Base-by-base conservation (phyloP, 352 stramenopile genomes). In the Phytopythium oedochilum region DNA sequence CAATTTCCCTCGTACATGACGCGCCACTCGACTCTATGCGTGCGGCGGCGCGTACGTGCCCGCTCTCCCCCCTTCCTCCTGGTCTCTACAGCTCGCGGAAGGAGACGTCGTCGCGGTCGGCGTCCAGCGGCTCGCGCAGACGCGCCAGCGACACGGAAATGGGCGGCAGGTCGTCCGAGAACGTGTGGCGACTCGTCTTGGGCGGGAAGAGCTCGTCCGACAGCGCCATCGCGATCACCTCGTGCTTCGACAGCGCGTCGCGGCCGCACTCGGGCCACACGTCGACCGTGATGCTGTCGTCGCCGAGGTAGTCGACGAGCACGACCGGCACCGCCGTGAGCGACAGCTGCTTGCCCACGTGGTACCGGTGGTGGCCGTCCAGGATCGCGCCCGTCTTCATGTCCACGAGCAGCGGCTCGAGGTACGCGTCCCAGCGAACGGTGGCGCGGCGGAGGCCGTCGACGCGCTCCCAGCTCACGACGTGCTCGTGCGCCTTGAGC, bases 401-500 rank as follows among this genome's bases (percentile, higher is more conserved):
- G 48, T 94, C 85, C 32, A 92, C 82, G 22, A 94, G 80, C 31
- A 94, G 49, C 20, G 85, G 85, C 59, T 94, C 83, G n/a, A 92
- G 59, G 63, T 94, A 94, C 18, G 85, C 82, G 57, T 86, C 64
- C 85, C 85, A 94, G 34, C 70, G 71, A 40, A 88, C 63, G 12
- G 85, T 94, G 2, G 85, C 82, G 25, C 75, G 83, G 1, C 81
- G 82, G 20, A 94, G 64, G 25, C 81, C 81, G 3, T 92, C 85
- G n/a, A 94, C 85, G 22, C 83, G 82, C 40, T 90, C 78, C 75
- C 79, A 91, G 57, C 85, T 92, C 48, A 94, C 85, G 9, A 94
- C 83, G 29, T 91, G 80, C 53, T 94, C 85, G 46, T 94, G 85
- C 22, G 80, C 70, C 57, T 94, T 92, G 20, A 94, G 69, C 85